Base-by-base conservation (phyloP, 2,329 filamentous ascomycete genomes). In the Pseudogymnoascus sp. region DNA sequence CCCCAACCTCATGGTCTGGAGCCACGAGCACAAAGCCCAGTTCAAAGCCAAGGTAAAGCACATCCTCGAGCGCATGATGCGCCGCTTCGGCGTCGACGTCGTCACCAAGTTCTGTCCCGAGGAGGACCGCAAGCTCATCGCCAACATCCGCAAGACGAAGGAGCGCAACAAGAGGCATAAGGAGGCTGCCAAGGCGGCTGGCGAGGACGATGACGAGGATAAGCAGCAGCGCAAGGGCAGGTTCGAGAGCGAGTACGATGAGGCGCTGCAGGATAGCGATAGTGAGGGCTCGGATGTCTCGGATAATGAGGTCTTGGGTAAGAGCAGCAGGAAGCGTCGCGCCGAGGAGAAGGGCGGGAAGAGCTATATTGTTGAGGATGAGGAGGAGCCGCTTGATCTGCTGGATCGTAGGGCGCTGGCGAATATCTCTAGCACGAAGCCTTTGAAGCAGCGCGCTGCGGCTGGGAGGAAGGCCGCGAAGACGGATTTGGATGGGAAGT, bases 21-120 rank as follows among this genome's bases (percentile, higher is more conserved):
- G 90, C 73, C 91, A 97, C 75, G 95, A 99, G 77, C 96, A 99
- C 80, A 97, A 97, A 79, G 92, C 92, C 11, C 92, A 96, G 74
- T 95, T 99, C 79, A 91, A 93, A 72, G 88, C 90, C 60, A 99
- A 97, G 80, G 93, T 99, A 69, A 97, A 97, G 85, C 93, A 97
- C 73, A 97, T 99, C 67, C 79, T 99, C 14, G 95, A 99, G 78
- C 86, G 95, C 62, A 91, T 97, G 83, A 89, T 97, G 21, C 86
- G 93, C 59, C 86, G 93, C 64, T 97, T 97, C 72, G 93, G 95
- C 59, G 89, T 89, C 54, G 88, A 93, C 1, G 77, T 85, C 31
- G 84, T 99, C 11, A 90, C 95, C 76, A 84, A 85, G 68, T 81
- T 90, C 74, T 93, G 90, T 64, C 93, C 93, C 2, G 90, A 96